Evolutionary conservation across 805 yeast genomes (phyloP), one percentile per base, ranked within the genome.

Genomic region (Metschnikowia chrysomelidarum): DNA sequence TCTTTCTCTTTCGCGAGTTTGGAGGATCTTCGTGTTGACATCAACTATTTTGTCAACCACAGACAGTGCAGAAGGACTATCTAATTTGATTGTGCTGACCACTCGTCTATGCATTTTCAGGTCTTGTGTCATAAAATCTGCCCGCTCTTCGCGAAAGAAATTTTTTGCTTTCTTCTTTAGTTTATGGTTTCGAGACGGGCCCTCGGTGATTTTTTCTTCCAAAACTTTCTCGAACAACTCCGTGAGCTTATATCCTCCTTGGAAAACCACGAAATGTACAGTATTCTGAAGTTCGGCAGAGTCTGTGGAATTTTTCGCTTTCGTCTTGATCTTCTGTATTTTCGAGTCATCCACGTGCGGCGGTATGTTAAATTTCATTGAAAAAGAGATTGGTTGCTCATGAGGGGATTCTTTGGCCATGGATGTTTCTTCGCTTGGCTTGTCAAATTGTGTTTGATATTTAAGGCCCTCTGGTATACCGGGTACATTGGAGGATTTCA

Each of bases 251-350:
- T 53, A 41, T 2, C 80, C 81, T 7, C 60, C 57, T 14, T 69
- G 63, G 53, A 86, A 80, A 41, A 86, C 82, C 54, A 86, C 72
- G 45, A 88, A 73, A 43, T 76, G 76, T 43, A 80, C 49, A 10
- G 43, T 38, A 14, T 48, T 50, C 5, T 22, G 31, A 3, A 30
- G n/a, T 1, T 24, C 22, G 16, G 32, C 15, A 6, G 15, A 10
- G 2, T 29, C 32, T 2, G 15, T 28, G 3, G 13, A 9, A 11
- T 32, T 34, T 9, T 30, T 34, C 9, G 46, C 8, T 11, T 33
- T 44, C 21, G 17, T 8, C 20, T 30, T 39, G 25, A 41, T 17
- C n/a, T 34, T 24, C 10, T 32, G 29, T 18, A 36, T 13, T 19
- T 28, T 40, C 3, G 48, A 31, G 8, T 35, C 32, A 2, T 29